These are phyloP conservation scores for Jimgerdemannia lactiflua DNA, from an alignment of 192 early-diverging fungal genomes.

Conservation along the genomic window DNA sequence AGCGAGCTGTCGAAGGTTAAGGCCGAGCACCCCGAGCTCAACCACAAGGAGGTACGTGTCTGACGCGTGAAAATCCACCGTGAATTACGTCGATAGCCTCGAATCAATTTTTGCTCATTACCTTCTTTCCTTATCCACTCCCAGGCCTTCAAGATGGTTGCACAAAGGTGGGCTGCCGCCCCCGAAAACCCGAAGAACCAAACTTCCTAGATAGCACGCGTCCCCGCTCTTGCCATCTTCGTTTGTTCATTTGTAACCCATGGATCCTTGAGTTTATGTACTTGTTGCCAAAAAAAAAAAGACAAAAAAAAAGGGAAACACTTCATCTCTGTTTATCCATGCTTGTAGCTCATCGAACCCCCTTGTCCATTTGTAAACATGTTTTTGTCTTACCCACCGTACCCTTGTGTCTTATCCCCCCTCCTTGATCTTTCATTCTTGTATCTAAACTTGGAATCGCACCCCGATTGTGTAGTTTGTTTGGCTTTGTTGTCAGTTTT, in stretches of 20 bases:
- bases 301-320: background rate
- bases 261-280: background rate
- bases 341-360: too few species aligned
- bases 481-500: background rate
- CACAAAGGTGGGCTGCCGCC: background rate
- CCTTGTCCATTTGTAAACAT: too few species aligned
- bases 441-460: background rate
- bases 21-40: slow-evolving; percentile 1
- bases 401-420: too few species aligned
- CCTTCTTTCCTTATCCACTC: too few species aligned
- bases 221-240: background rate
- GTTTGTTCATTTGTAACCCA: background rate
- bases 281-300: background rate
- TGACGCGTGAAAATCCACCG: too few species aligned
- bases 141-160: slow-evolving; percentile 4
- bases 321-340: background rate
- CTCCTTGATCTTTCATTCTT: background rate
- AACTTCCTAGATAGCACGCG: background rate
- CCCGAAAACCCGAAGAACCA: slow-evolving; percentile 2
- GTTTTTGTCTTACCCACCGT: too few species aligned
- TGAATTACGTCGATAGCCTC: too few species aligned
- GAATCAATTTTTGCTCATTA: too few species aligned
- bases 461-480: background rate
- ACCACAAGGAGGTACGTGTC: background rate
- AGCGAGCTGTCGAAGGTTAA: background rate